These are phyloP conservation scores for Trichoderma pleuroti DNA, from an alignment of 2,329 filamentous ascomycete genomes.

Conservation along the genomic window DNA sequence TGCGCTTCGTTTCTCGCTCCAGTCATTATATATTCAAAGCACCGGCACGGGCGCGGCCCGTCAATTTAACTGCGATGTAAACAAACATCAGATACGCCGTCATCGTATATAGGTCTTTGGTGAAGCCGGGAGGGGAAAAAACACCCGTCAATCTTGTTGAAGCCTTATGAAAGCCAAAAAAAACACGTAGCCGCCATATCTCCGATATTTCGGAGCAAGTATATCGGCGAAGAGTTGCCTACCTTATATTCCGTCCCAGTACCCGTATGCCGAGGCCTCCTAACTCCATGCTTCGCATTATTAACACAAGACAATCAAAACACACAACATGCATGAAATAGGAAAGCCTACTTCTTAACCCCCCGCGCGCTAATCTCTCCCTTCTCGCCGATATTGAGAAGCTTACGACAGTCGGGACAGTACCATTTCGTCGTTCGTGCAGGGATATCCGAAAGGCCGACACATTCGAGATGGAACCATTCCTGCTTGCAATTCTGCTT, in stretches of 20 bases:
- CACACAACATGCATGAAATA: not conserved
- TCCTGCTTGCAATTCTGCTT: slow-evolving; percentile 67
- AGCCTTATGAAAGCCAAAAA: not conserved
- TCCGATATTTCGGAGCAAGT: not conserved
- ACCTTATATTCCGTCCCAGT: not conserved
- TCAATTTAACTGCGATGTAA: not conserved
- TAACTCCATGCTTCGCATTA: slow-evolving; percentile 18
- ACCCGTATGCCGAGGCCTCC: not conserved
- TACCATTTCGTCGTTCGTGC: slow-evolving; percentile 78
- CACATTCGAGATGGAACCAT: slow-evolving; percentile 82
- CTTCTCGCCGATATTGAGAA: slow-evolving; percentile 60
- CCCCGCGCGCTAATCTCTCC: slow-evolving; percentile 60
- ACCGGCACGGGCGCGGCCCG: not conserved
- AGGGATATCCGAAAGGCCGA: slow-evolving; percentile 65
- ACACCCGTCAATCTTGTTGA: not conserved
- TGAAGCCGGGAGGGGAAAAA: not conserved
- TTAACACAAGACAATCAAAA: not conserved
- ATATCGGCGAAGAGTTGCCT: not conserved
- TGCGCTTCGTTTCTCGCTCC: not conserved
- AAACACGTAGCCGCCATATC: not conserved
- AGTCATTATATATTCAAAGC: not conserved
- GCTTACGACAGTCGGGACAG: slow-evolving; percentile 69
- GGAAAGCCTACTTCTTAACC: slow-evolving; percentile 40
- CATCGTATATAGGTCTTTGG: not conserved
- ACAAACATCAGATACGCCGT: not conserved